Conservation (phyloP, 2,329 filamentous ascomycete genomes). For the Fusarium sp. region DNA sequence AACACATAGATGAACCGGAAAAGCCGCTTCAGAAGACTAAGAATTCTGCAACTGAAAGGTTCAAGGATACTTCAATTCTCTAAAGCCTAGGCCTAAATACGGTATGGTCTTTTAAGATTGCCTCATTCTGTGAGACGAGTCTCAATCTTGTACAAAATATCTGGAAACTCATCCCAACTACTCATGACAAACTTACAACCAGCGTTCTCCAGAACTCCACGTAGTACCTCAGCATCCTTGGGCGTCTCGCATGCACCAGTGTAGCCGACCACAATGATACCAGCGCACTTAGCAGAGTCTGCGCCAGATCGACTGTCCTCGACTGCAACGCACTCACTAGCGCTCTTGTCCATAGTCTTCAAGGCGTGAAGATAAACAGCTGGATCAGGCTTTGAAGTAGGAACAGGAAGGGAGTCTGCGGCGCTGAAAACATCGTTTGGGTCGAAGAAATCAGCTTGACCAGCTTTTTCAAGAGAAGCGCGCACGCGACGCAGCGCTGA, state of each 20-base stretch:
- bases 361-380: neutral
- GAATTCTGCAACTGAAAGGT: fast-evolving
- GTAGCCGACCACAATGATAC: neutral
- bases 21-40: neutral
- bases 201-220: neutral
- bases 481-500: neutral
- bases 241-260: neutral
- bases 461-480: neutral
- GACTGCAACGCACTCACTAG: neutral
- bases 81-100: neutral
- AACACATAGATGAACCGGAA: neutral
- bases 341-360: fast-evolving
- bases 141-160: neutral
- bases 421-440: neutral
- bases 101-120: fast-evolving
- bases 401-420: neutral
- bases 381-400: neutral
- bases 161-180: neutral
- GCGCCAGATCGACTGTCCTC: neutral
- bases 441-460: neutral
- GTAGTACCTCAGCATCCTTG: neutral
- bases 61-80: neutral
- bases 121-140: neutral
- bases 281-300: neutral
- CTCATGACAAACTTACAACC: neutral